Conservation (phyloP, 257 asterid species). For the Penstemon davidsonii region DNA sequence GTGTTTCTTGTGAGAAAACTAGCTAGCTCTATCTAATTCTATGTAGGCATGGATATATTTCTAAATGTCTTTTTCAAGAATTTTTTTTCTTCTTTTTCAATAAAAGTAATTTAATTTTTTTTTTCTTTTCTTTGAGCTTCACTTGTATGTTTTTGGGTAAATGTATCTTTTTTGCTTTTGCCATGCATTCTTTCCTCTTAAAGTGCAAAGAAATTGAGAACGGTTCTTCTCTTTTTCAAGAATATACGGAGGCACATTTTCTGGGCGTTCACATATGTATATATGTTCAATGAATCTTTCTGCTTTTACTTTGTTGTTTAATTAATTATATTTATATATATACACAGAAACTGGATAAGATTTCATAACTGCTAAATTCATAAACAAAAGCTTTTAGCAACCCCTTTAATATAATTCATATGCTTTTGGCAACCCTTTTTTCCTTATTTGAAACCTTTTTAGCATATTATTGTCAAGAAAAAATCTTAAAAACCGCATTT, state of each 20-base stretch:
- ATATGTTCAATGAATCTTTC: constrained; percentile 35
- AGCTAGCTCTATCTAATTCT: too few relatives aligned
- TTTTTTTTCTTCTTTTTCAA: not conserved
- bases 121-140: not conserved
- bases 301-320: not conserved
- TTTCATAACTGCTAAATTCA: too few relatives aligned
- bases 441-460: too few relatives aligned
- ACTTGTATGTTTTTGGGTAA: constrained; percentile 20
- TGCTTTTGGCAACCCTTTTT: too few relatives aligned
- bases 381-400: too few relatives aligned
- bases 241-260: constrained; percentile 21
- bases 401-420: too few relatives aligned
- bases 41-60: too few relatives aligned
- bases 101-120: not conserved
- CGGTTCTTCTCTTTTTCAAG: constrained; percentile 29
- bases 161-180: constrained; percentile 27
- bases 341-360: not conserved
- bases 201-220: constrained; percentile 38
- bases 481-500: too few relatives aligned
- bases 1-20: not conserved
- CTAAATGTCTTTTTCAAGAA: too few relatives aligned
- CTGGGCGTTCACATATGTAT: not conserved
- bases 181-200: constrained; percentile 32
- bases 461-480: too few relatives aligned
- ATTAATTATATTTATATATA: too few relatives aligned